Base-by-base conservation (phyloP, 306 rosid species). In the Prunus fruticosa region DNA sequence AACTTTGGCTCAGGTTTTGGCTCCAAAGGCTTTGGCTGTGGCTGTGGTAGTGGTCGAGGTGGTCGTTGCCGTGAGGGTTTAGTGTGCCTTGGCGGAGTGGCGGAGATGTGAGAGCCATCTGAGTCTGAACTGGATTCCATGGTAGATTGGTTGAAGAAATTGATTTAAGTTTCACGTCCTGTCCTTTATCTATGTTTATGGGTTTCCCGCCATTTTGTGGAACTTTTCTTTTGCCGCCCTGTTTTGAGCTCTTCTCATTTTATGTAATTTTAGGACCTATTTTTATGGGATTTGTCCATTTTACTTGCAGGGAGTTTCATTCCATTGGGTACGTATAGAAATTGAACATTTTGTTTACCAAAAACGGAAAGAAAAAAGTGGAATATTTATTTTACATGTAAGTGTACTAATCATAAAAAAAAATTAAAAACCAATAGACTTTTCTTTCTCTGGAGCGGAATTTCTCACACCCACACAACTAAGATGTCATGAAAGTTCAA, bases 31-130 rank as follows among this genome's bases (percentile, higher is more conserved):
- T 11, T 14, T 60, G 15, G 34, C 34, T 60, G 25, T 23, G 19
- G 76, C 2, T 79, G 65, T 9, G 81, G 54, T 2, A 67, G 49
- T 6, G 84, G 72, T 57, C 20, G 58, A 15, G 71, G n/a, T 16
- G 1, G 43, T 30, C n/a, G 67, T 28, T 8, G 77, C 0, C 82
- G 64, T 32, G 88, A 78, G 15, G 86, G 87, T 38, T n/a, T 77
- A 71, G 77, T 47, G 30, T 78, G 67, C 82, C 97, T 76, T 12
- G 98, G 98, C 14, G 98, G 97, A 78, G 98, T 94, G 66, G 95
- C 77, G 30, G 97, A 94, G 85, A 94, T 69, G 74, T 90, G 97
- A 79, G 98, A 94, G 30, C 85, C 95, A 47, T 90, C 95, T 19
- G 97, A 90, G 67, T 86, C 93, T 13, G 97, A 89, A 84, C 90